Evolutionary conservation across 495 filamentous ascomycete genomes (phyloP).

Genomic region (Aspergillus egyptiacus): DNA sequence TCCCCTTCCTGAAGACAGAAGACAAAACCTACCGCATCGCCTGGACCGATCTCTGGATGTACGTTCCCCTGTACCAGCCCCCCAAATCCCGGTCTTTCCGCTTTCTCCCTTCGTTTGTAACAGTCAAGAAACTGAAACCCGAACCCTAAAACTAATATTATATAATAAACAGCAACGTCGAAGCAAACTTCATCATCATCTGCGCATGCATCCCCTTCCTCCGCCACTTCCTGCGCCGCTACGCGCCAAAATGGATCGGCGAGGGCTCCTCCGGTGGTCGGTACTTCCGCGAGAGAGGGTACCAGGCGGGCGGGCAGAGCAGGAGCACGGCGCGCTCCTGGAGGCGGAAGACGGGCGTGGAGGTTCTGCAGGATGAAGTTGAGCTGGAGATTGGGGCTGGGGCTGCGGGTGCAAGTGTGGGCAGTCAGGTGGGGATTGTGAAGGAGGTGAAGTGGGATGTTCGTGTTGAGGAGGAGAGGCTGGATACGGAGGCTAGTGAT

Average conservation of each 20-base stretch:
- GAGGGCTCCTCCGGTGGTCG: neutral
- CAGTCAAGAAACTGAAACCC: too few species aligned
- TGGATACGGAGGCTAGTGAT: too few species aligned
- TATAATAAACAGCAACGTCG: slow-evolving; percentile 4
- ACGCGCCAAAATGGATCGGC: slow-evolving; percentile 5
- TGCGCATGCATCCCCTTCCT: slow-evolving; percentile 10
- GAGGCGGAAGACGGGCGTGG: neutral
- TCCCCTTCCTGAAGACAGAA: slow-evolving; percentile 2
- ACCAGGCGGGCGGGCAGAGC: neutral
- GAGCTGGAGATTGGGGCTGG: slow-evolving; percentile 1
- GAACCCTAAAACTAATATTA: neutral
- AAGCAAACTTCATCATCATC: slow-evolving; percentile 13
- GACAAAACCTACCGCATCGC: slow-evolving; percentile 7
- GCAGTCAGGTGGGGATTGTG: slow-evolving; percentile 3
- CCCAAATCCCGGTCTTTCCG: too few species aligned
- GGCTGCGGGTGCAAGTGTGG: neutral
- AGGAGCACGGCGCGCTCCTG: neutral
- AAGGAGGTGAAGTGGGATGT: slow-evolving; percentile 12
- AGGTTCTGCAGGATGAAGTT: neutral
- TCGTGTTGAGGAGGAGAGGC: slow-evolving; percentile 2
- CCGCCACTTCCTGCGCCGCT: slow-evolving; percentile 6
- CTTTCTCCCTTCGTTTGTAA: neutral
- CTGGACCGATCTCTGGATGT: slow-evolving; percentile 9
- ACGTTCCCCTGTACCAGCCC: neutral
- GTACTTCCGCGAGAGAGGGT: slow-evolving; percentile 5